Evolutionary conservation across 768 basidiomycete genomes (phyloP).

Genomic region (Sporobolomyces roseus): DNA sequence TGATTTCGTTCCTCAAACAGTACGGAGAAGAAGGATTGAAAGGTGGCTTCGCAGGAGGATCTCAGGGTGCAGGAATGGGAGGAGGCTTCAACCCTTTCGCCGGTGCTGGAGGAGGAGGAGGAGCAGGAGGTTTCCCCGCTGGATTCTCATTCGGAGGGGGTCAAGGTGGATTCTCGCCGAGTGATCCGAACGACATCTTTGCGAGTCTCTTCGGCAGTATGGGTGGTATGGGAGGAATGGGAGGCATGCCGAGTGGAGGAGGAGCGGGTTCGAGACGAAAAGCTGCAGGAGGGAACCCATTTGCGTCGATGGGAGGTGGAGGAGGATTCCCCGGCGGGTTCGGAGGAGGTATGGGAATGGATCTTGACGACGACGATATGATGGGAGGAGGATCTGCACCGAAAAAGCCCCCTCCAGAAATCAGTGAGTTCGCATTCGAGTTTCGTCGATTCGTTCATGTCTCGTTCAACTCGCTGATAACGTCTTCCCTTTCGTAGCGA

Average conservation of each 20-base stretch:
- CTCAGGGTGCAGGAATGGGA: slow-evolving; percentile 34
- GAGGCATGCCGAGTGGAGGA: slow-evolving; percentile 46
- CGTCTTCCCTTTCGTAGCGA: background rate
- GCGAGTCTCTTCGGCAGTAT: slow-evolving; percentile 56
- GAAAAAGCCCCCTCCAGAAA: slow-evolving; percentile 30
- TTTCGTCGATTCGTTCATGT: no score
- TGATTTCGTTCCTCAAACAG: slow-evolving; percentile 51
- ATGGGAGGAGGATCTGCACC: background rate
- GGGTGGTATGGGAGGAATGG: slow-evolving; percentile 51
- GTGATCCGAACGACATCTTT: slow-evolving; percentile 83
- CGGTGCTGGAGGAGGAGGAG: slow-evolving; percentile 34
- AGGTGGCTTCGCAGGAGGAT: slow-evolving; percentile 49
- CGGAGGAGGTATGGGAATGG: slow-evolving; percentile 39
- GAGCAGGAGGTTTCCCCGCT: slow-evolving; percentile 44
- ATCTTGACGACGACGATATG: slow-evolving; percentile 40
- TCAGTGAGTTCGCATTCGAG: slow-evolving; percentile 18
- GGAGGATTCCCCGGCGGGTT: slow-evolving; percentile 38
- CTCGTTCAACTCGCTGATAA: no score
- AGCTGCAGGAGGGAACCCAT: slow-evolving; percentile 36
- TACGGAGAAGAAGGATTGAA: slow-evolving; percentile 95
- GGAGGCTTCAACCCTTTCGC: slow-evolving; percentile 40
- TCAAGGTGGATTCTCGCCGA: slow-evolving; percentile 62
- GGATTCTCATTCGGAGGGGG: slow-evolving; percentile 49
- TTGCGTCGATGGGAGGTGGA: slow-evolving; percentile 45
- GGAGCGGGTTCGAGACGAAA: slow-evolving; percentile 20